These are phyloP conservation scores for Cyberlindnera japonica DNA, from an alignment of 805 yeast genomes.

Conservation along the genomic window DNA sequence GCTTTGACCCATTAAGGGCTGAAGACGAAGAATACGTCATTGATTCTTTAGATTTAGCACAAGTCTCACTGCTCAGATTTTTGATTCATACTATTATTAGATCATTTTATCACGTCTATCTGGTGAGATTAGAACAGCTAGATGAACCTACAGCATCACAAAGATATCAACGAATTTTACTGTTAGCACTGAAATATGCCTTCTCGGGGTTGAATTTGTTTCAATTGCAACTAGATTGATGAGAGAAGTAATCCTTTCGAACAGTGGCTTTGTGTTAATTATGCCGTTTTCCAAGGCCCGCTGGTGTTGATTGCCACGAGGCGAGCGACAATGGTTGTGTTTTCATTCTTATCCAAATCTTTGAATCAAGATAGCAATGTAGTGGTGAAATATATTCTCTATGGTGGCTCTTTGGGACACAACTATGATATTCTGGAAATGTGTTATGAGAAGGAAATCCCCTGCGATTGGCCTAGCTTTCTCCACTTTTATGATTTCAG, in stretches of 20 bases:
- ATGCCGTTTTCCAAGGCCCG: conserved; percentile 4
- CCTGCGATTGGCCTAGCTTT: no score
- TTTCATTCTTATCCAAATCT: conserved; percentile 1
- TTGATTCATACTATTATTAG: conserved; percentile 5
- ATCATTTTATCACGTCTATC: conserved; percentile 7
- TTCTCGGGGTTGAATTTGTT: conserved; percentile 6
- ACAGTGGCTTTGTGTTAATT: conserved; percentile 7
- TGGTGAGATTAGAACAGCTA: conserved; percentile 3
- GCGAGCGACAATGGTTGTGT: conserved; percentile 5
- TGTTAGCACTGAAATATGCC: conserved; percentile 9
- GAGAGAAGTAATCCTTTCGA: conserved; percentile 4
- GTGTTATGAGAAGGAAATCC: conserved; percentile 6
- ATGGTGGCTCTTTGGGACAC: background rate
- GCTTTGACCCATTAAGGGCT: conserved; percentile 4
- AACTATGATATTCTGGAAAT: conserved; percentile 8
- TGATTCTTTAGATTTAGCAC: conserved; percentile 2
- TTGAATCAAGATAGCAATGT: conserved; percentile 1
- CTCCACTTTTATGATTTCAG: no score
- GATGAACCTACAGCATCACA: conserved; percentile 5
- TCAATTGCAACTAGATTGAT: conserved; percentile 6
- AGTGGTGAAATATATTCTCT: conserved; percentile 9
- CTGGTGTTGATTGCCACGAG: conserved; percentile 2
- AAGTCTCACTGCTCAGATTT: conserved; percentile 6
- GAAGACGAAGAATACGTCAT: conserved; percentile 3
- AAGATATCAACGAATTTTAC: conserved; percentile 3